Evolutionary conservation across 129 eudicot genomes (phyloP), one percentile per base, ranked within the genome.

Genomic region (Tagetes patula): DNA sequence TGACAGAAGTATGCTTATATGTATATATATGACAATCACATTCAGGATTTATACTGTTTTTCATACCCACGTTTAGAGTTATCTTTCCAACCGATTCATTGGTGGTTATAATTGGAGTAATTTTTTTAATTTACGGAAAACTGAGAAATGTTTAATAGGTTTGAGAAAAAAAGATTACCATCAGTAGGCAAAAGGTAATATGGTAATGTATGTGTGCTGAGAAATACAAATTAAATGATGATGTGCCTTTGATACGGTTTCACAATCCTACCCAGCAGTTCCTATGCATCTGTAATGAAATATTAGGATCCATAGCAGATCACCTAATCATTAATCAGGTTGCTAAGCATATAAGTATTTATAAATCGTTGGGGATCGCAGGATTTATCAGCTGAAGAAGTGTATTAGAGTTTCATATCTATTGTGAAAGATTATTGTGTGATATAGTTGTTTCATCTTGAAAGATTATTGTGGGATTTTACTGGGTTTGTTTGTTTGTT

Each of bases 51-150:
- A 14, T 77, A n/a, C 12, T 69, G 36, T 31, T 49, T 60, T 40
- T 71, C 67, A 71, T 64, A 34, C 68, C 30, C 34, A 36, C 20
- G 33, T 69, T 69, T 52, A 9, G 32, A 71, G 42, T 64, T 63
- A 53, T 40, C 11, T 1, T 41, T 40, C 8, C 5, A 8, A 13
- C 36, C 34, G 59, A 61, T 65, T 8, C 53, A 6, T 65, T 8
- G 62, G 43, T 83, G 65, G 72, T 67, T 73, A 77, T 53, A 76
- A 53, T 31, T 49, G 33, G 62, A 67, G 65, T 50, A 8, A 20
- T 20, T 20, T 20, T 20, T 20, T 20, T 20, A 20, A 20, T 20
- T 20, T 20, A 20, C 27, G 27, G 27, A 20, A 20, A 0, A 20
- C 27, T 20, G 0, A 37, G 59, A 8, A 46, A 31, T 5, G 78